Conservation (phyloP, 768 basidiomycete genomes). For the Pilatotrama ljubarskyi region DNA sequence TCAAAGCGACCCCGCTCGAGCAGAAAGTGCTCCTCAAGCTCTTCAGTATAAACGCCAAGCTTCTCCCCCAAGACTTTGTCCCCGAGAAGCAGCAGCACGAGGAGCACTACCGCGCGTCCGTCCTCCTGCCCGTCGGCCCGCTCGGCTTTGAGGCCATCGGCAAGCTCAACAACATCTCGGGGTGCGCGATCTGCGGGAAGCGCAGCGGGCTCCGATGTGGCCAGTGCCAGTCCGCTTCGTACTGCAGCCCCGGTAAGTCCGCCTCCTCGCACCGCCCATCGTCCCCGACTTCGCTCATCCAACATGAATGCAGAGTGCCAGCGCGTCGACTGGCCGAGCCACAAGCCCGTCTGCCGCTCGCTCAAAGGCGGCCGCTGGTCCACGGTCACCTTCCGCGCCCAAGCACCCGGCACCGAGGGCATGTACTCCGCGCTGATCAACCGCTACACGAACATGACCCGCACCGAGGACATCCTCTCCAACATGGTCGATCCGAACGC, state of each 20-base stretch:
- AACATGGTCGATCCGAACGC: neutral
- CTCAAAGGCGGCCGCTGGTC: slow-evolving; percentile 43
- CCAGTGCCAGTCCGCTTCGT: slow-evolving; percentile 37
- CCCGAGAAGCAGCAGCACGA: slow-evolving; percentile 26
- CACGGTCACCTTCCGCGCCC: slow-evolving; percentile 25
- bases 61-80: slow-evolving; percentile 30
- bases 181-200: slow-evolving; percentile 43
- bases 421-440: slow-evolving; percentile 18
- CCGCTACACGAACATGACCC: slow-evolving; percentile 14
- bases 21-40: slow-evolving; percentile 36
- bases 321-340: slow-evolving; percentile 39
- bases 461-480: slow-evolving; percentile 28
- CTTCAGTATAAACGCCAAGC: slow-evolving; percentile 35
- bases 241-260: slow-evolving; percentile 39
- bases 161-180: slow-evolving; percentile 35
- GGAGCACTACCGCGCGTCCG: slow-evolving; percentile 31
- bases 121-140: slow-evolving; percentile 40
- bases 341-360: slow-evolving; percentile 39
- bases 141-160: slow-evolving; percentile 38
- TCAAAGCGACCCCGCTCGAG: slow-evolving; percentile 31
- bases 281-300: neutral
- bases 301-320: slow-evolving; percentile 36
- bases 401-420: slow-evolving; percentile 12
- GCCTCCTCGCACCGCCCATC: neutral
- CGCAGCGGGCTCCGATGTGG: slow-evolving; percentile 35